Base-by-base conservation (phyloP, 2,329 filamentous ascomycete genomes). In the Albophoma yamanashiensis region DNA sequence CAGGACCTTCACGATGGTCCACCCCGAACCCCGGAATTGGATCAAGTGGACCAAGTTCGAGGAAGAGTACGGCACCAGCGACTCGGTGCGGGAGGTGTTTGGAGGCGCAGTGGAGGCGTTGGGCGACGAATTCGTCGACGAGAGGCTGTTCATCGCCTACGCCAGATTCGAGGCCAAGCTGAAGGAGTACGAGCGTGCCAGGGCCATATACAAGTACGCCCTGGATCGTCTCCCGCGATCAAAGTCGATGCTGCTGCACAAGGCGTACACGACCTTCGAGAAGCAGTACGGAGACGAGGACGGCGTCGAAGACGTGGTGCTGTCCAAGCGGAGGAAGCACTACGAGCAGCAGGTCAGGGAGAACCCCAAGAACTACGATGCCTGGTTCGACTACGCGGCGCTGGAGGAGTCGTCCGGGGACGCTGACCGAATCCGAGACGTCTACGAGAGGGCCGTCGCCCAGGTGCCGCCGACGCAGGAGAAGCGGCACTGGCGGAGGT, bases 41-140 rank as follows among this genome's bases (percentile, higher is more conserved):
- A 95, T 99, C 76, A 97, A 97, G 72, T 99, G 94, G 94, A 89
- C 93, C 62, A 89, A 90, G 63, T 99, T 97, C 66, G 94, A 99
- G 74, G 93, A 97, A 72, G 94, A 99, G 70, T 91, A 88, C 66
- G 94, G 94, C 11, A 96, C 92, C 1, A 93, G 88, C 69, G 93
- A 97, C 68, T 74, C 93, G 65, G 94, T 99, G 8, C 84, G 94
- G 27, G 92, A 97, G 63, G 93, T 97, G 0, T 97, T 92, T 70
- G 91, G 92, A 4, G 82, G 84, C 59, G 92, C 93, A 1, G 88
- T 97, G 39, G 93, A 97, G 71, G 87, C 90, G 0, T 76, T 99
- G 39, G 92, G 93, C 2, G 93, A 97, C 64, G 91, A 97, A 47
- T 96, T 96, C 67, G 93, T 96, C 76, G 94, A 97, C 64, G 94